Evolutionary conservation across 1,284 basidiomycete species (phyloP).

Genomic region (Papiliotrema terrestris): DNA sequence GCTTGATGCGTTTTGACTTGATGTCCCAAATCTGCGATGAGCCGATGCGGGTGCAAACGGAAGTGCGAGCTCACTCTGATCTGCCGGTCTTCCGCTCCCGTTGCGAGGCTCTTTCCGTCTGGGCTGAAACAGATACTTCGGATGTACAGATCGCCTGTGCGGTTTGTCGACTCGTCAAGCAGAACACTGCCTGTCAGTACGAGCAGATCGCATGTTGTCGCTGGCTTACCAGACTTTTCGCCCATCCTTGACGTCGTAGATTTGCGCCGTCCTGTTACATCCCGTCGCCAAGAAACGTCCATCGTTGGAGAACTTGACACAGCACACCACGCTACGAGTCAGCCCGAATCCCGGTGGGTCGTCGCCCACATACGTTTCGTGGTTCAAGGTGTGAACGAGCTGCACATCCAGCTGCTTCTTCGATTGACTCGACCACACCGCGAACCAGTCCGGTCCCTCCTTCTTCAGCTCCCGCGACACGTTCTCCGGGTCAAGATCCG

Average conservation of each 20-base stretch:
- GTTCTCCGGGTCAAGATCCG: slow-evolving; percentile 53
- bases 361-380: slow-evolving; percentile 70
- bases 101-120: slow-evolving; percentile 73
- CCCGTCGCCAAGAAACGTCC: slow-evolving; percentile 85
- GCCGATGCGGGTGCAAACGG: background rate
- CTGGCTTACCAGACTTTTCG: slow-evolving; percentile 73
- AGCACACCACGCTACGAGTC: slow-evolving; percentile 66
- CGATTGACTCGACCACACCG: slow-evolving; percentile 82
- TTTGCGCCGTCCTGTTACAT: slow-evolving; percentile 84
- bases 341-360: slow-evolving; percentile 46
- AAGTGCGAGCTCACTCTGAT: slow-evolving; percentile 61
- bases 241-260: slow-evolving; percentile 84
- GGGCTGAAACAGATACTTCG: slow-evolving; percentile 80
- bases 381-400: slow-evolving; percentile 83
- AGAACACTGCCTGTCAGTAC: slow-evolving; percentile 56
- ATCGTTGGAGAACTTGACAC: slow-evolving; percentile 84
- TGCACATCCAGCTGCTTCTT: slow-evolving; percentile 81
- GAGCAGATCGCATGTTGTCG: slow-evolving; percentile 37
- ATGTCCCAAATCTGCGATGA: slow-evolving; percentile 77
- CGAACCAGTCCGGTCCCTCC: slow-evolving; percentile 92
- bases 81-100: slow-evolving; percentile 77
- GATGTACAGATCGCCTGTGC: slow-evolving; percentile 72
- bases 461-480: slow-evolving; percentile 59
- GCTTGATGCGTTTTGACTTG: slow-evolving; percentile 64
- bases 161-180: slow-evolving; percentile 62